phyloP scores from a whole-genome alignment of 805 yeast species.

The Starmerella floris region DNA sequence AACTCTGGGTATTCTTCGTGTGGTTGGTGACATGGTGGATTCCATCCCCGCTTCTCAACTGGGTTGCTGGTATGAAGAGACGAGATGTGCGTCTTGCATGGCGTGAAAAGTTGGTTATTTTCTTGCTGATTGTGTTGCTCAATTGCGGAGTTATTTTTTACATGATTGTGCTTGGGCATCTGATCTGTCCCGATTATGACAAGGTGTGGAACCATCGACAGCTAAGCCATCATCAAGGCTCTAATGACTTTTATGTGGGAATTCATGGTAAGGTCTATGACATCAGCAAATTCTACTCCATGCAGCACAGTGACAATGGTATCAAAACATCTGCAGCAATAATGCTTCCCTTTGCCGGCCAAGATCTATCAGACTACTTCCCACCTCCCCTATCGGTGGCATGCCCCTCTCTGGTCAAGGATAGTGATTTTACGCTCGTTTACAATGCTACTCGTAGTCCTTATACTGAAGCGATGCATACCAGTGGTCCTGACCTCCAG shows the following conservation, averaged over 20 bases:
- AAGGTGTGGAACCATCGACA: conserved; percentile 31
- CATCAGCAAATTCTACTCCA: conserved; percentile 29
- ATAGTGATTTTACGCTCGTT: conserved; percentile 22
- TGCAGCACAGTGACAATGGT: conserved; percentile 32
- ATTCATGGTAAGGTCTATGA: conserved; percentile 32
- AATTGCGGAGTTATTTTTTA: conserved; percentile 32
- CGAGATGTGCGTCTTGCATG: conserved; percentile 33
- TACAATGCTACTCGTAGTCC: conserved; percentile 25
- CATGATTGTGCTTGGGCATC: conserved; percentile 31
- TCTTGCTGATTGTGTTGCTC: conserved; percentile 27
- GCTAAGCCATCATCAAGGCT: conserved; percentile 28
- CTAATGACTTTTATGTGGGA: conserved; percentile 29
- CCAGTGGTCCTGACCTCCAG: conserved; percentile 25
- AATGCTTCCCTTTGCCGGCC: conserved; percentile 32
- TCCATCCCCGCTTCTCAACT: conserved; percentile 28
- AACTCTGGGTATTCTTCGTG: conserved; percentile 30
- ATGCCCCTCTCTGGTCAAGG: conserved; percentile 30
- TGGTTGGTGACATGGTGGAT: conserved; percentile 34
- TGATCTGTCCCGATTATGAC: conserved; percentile 32
- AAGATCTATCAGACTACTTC: conserved; percentile 30
- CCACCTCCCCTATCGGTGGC: conserved; percentile 32
- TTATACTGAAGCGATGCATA: conserved; percentile 25
- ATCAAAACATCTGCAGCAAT: conserved; percentile 24
- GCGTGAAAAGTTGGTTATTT: conserved; percentile 32
- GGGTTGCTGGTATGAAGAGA: conserved; percentile 30